Conservation (phyloP, 495 filamentous ascomycete genomes). For the Pyrenopolyporus hunteri region DNA sequence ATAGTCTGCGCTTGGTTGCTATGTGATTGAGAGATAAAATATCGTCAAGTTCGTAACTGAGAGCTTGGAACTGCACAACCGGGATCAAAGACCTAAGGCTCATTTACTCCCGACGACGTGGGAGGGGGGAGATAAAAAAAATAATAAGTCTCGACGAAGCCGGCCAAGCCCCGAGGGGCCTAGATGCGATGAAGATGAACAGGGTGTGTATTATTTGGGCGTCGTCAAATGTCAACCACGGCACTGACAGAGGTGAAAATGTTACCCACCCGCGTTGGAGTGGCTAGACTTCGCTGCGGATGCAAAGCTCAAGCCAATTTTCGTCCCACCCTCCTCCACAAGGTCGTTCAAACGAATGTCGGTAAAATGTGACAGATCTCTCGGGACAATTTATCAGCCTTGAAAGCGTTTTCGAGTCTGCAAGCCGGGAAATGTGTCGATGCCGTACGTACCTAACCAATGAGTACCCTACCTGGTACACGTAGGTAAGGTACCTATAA, state of each 20-base stretch:
- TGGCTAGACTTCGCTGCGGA: conserved; percentile 31
- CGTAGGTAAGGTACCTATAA: too few relatives aligned
- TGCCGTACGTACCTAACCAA: background rate
- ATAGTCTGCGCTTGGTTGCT: background rate
- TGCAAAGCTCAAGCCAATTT: conserved; percentile 19
- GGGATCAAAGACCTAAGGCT: background rate
- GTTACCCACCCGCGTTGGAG: conserved; percentile 22
- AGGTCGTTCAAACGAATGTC: conserved; percentile 12
- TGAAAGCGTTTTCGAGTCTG: conserved; percentile 1
- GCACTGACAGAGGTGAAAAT: conserved; percentile 15
- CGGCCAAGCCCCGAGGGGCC: background rate
- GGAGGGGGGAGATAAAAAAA: background rate
- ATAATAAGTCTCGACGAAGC: conserved; percentile 4
- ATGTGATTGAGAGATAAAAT: conserved; percentile 11
- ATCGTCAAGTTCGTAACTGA: conserved; percentile 12
- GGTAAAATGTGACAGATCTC: conserved; percentile 25
- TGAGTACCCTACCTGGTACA: too few relatives aligned
- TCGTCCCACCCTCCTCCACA: conserved; percentile 18
- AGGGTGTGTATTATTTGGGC: conserved; percentile 1
- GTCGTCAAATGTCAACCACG: conserved; percentile 21
- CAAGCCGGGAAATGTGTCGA: conserved; percentile 5
- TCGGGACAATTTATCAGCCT: conserved; percentile 15
- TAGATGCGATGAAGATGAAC: background rate
- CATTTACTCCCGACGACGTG: background rate
- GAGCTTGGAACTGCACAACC: background rate